Conservation (phyloP, 306 rosid genomes). For the Nissolia schottii region DNA sequence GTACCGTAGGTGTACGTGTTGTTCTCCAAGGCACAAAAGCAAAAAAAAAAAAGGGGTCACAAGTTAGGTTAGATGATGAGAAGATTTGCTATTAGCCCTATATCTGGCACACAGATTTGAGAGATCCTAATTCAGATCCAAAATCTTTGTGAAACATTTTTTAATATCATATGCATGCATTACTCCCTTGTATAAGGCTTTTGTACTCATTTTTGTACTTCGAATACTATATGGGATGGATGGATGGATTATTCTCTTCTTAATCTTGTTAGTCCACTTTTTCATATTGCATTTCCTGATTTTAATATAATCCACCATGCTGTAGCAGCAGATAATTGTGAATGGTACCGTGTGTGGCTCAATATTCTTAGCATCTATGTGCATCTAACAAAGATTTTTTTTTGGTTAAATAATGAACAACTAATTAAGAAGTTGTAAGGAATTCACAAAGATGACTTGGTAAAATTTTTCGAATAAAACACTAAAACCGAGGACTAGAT, state of each 20-base stretch:
- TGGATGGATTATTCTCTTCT: neutral
- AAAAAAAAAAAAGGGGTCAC: neutral
- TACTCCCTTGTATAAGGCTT: neutral
- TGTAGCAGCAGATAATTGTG: neutral
- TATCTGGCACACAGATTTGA: neutral
- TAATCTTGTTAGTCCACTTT: neutral
- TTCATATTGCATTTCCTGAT: neutral
- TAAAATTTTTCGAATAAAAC: too few relatives aligned
- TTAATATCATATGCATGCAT: constrained; percentile 23
- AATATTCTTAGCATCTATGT: neutral
- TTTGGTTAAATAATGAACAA: neutral
- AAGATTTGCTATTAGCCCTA: constrained; percentile 11
- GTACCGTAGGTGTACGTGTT: neutral
- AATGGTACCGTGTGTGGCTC: neutral
- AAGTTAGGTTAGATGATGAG: neutral
- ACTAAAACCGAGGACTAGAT: too few relatives aligned
- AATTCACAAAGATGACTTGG: neutral
- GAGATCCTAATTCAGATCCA: constrained; percentile 13
- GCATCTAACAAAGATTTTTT: neutral
- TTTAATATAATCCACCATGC: neutral
- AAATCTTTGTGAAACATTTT: neutral
- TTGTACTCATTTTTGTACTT: constrained; percentile 23
- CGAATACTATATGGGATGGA: neutral
- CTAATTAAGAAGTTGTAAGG: neutral
- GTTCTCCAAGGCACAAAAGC: neutral